These are phyloP conservation scores for Quercus tomentella DNA, from an alignment of 331 rosid species.

Conservation along the genomic window DNA sequence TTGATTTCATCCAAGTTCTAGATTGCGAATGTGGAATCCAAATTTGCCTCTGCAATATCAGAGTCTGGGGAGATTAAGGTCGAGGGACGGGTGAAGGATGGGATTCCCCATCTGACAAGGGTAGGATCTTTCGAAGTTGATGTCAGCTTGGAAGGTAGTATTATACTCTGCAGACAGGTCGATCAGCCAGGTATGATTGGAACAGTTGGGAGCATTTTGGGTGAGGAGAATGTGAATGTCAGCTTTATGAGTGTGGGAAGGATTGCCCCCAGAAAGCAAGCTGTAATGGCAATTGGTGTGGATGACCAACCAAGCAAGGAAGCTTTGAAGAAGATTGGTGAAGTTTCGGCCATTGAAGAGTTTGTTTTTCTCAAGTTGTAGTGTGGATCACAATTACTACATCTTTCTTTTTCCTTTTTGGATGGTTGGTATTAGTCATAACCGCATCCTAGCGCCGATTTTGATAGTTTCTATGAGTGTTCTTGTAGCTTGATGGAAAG, in stretches of 20 bases:
- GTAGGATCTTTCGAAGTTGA: slow-evolving; percentile 96
- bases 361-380: slow-evolving; percentile 83
- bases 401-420: background rate
- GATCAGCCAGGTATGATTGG: slow-evolving; percentile 98
- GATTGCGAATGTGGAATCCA: slow-evolving; percentile 92
- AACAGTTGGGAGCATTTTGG: slow-evolving; percentile 77
- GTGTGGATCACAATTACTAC: too few relatives aligned
- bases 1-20: slow-evolving; percentile 80
- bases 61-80: slow-evolving; percentile 82
- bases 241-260: slow-evolving; percentile 96
- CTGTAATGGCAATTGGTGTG: slow-evolving; percentile 98
- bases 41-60: slow-evolving; percentile 84
- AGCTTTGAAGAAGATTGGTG: slow-evolving; percentile 79
- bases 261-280: slow-evolving; percentile 94
- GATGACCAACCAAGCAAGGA: slow-evolving; percentile 78
- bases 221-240: slow-evolving; percentile 84
- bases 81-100: slow-evolving; percentile 87
- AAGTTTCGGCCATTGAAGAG: slow-evolving; percentile 79
- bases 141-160: slow-evolving; percentile 92
- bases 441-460: slow-evolving; percentile 26
- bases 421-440: slow-evolving; percentile 16
- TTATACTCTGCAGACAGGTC: slow-evolving; percentile 91
- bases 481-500: slow-evolving; percentile 15
- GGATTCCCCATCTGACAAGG: slow-evolving; percentile 85
- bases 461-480: slow-evolving; percentile 29